Base-by-base conservation (phyloP, 352 stramenopile species). In the Pythium dissotocum region DNA sequence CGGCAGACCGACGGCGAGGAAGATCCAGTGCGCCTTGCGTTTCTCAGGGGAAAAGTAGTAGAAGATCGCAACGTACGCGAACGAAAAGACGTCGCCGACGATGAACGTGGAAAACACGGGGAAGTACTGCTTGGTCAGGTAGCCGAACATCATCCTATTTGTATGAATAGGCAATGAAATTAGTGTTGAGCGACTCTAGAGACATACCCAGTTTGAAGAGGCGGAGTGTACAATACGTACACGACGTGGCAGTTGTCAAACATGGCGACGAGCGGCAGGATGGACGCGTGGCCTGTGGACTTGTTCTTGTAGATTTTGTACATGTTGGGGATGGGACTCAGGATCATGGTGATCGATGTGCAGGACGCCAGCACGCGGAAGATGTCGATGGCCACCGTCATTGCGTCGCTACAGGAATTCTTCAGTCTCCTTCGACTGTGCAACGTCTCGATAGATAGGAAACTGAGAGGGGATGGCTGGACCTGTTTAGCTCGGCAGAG, bases 21-120 rank as follows among this genome's bases (percentile, higher is more conserved):
- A 42, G 36, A 42, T 42, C 36, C 36, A 42, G 36, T 42, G 36
- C 2, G 36, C 36, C 36, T 42, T 42, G 36, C 36, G 36, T 12
- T 42, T 42, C 36, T 42, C 36, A 10, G 36, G 36, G 10, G 36
- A 42, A 7, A 55, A 66, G 18, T 65, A 60, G 63, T 82, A 87
- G 71, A 87, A 87, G 21, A 85, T 24, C 12, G 70, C 49, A 48
- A 88, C 80, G 72, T 85, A 88, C 16, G 72, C 21, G 38, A 83
- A 21, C n/a, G 76, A 70, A 3, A 78, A 58, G 24, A 79, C 62
- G 68, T 79, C 72, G 21, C 78, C 80, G 32, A 83, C 69, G 26
- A 67, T 57, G 46, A 82, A 88, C 0, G 77, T 85, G 9, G 72
- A 67, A 32, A 85, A 72, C 13, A 88, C 67, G 5, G 80, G 78